Percentiles rank a stretch among this genome's conserved stretches.
Evolutionary conservation across 2,329 filamentous ascomycete species (phyloP).

Genomic region (Tolypocladium capitatum): DNA sequence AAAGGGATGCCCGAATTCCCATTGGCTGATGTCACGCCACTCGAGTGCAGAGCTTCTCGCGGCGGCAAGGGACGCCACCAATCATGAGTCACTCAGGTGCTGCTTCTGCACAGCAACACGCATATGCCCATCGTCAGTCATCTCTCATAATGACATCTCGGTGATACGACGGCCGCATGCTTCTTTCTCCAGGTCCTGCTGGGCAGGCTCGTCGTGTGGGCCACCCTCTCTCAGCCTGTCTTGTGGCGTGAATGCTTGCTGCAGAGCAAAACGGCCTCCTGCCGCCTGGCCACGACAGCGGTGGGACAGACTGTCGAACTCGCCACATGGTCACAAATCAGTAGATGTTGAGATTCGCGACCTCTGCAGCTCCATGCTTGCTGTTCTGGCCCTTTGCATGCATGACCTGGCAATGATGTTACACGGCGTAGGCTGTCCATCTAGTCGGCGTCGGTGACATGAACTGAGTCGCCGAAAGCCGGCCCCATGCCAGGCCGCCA

Average conservation of each 20-base stretch:
- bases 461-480: neutral
- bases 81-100: neutral
- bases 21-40: neutral
- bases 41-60: neutral
- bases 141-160: neutral
- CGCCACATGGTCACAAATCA: neutral
- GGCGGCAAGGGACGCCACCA: neutral
- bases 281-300: too few relatives aligned
- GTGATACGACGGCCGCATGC: neutral
- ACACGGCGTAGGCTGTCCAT: too few relatives aligned
- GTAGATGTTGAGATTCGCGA: neutral
- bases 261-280: too few relatives aligned
- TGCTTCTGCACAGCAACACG: too few relatives aligned
- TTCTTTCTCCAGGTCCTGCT: neutral
- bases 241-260: too few relatives aligned
- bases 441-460: too few relatives aligned
- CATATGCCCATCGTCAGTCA: too few relatives aligned
- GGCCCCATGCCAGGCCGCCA: neutral
- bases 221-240: neutral
- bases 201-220: neutral
- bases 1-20: neutral
- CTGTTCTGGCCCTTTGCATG: neutral
- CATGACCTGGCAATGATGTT: too few relatives aligned
- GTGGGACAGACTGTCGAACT: too few relatives aligned
- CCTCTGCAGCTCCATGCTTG: neutral